Percentiles rank a stretch among this genome's conserved stretches.
phyloP scores from a whole-genome alignment of 345 rosid genomes.

The Euphorbia peplus region DNA sequence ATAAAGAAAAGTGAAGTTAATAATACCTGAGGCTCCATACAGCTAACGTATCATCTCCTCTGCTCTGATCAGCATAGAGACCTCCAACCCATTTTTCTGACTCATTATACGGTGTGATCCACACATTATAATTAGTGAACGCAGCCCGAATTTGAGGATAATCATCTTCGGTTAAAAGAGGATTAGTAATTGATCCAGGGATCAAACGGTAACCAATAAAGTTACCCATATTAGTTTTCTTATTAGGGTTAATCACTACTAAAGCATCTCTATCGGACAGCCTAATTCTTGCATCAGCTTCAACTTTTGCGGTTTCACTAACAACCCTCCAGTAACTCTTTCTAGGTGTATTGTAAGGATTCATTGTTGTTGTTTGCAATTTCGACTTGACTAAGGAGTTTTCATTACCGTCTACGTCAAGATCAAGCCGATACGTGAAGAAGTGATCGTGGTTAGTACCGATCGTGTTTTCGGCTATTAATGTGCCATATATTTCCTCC shows the following conservation, averaged over 20 bases:
- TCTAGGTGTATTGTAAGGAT: constrained; percentile 35
- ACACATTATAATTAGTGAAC: constrained; percentile 57
- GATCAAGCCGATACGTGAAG: constrained; percentile 71
- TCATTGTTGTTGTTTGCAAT: constrained; percentile 27
- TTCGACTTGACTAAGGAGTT: constrained; percentile 67
- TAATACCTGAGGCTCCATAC: constrained; percentile 60
- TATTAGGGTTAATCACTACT: constrained; percentile 54
- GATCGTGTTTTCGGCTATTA: constrained; percentile 44
- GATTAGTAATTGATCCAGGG: constrained; percentile 39
- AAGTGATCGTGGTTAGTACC: constrained; percentile 60
- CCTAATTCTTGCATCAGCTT: constrained; percentile 53
- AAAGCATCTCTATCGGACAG: constrained; percentile 58
- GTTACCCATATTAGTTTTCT: constrained; percentile 58
- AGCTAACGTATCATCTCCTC: constrained; percentile 67
- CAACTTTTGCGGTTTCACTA: constrained; percentile 55
- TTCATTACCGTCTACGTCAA: constrained; percentile 59
- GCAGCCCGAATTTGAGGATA: constrained; percentile 62
- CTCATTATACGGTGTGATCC: constrained; percentile 80
- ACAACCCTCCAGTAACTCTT: constrained; percentile 73
- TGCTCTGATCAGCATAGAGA: constrained; percentile 59
- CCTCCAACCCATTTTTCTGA: constrained; percentile 88
- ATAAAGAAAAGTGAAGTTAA: no score
- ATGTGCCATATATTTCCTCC: constrained; percentile 42
- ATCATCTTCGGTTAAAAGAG: constrained; percentile 56
- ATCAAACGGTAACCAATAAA: constrained; percentile 62